These are phyloP conservation scores for Avicennia marina DNA, from an alignment of 257 asterid species.

Conservation along the genomic window DNA sequence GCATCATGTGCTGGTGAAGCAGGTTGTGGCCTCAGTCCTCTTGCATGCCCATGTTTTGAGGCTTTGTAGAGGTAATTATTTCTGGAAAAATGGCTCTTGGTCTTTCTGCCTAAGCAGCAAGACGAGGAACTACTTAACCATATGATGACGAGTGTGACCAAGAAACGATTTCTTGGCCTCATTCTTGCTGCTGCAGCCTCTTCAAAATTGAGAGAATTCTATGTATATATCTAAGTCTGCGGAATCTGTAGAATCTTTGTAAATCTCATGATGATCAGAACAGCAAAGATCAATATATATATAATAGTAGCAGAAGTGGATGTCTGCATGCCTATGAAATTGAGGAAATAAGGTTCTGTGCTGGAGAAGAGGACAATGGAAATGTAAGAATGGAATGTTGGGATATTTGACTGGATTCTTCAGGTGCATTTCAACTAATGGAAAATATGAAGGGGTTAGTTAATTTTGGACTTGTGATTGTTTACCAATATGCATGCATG, in stretches of 20 bases:
- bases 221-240: too few species aligned
- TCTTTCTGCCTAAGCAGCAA: slow-evolving; percentile 25
- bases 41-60: slow-evolving; percentile 12
- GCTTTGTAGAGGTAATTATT: not conserved
- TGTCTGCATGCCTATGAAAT: too few species aligned
- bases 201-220: too few species aligned
- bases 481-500: slow-evolving; percentile 30
- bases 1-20: not conserved
- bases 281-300: too few species aligned
- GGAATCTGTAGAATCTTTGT: too few species aligned
- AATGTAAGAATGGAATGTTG: too few species aligned
- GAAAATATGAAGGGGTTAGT: slow-evolving; percentile 3
- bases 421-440: slow-evolving; percentile 36
- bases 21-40: slow-evolving; percentile 1
- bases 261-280: too few species aligned
- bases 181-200: too few species aligned
- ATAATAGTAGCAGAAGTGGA: too few species aligned
- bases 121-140: slow-evolving; percentile 27
- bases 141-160: slow-evolving; percentile 21
- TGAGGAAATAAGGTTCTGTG: too few species aligned
- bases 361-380: too few species aligned
- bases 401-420: too few species aligned
- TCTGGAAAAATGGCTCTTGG: not conserved
- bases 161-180: slow-evolving; percentile 19
- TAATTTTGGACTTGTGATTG: slow-evolving; percentile 19